phyloP scores from a whole-genome alignment of 768 basidiomycete genomes.

The Xerocomus brunneocitrinus region DNA sequence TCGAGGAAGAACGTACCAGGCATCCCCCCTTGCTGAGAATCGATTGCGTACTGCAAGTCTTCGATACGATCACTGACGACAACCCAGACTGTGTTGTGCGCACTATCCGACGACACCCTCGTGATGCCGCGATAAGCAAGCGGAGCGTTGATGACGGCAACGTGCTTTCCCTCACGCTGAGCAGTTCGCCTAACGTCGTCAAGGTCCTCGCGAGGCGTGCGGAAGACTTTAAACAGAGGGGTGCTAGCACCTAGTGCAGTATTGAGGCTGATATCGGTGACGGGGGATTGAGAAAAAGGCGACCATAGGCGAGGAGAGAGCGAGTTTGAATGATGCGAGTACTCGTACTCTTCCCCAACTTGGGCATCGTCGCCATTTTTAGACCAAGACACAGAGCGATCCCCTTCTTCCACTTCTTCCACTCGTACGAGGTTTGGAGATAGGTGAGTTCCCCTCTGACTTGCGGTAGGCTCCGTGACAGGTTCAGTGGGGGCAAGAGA shows the following conservation, averaged over 20 bases:
- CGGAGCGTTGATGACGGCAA: constrained; percentile 27
- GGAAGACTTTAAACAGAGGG: constrained; percentile 32
- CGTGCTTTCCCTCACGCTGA: constrained; percentile 29
- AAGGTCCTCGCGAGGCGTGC: constrained; percentile 28
- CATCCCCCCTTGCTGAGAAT: constrained; percentile 30
- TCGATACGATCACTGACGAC: constrained; percentile 30
- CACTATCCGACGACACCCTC: constrained; percentile 16
- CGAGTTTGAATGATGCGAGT: constrained; percentile 17
- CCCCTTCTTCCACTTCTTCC: constrained; percentile 10
- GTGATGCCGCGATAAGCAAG: constrained; percentile 21
- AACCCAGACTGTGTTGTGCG: constrained; percentile 27
- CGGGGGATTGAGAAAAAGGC: constrained; percentile 22
- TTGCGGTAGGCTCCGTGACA: constrained; percentile 17
- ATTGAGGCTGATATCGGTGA: constrained; percentile 23
- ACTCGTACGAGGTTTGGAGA: constrained; percentile 5
- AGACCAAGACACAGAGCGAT: constrained; percentile 7
- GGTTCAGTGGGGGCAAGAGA: constrained; percentile 32
- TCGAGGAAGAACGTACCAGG: constrained; percentile 28
- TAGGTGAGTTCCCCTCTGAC: constrained; percentile 1
- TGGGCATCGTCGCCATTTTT: constrained; percentile 1
- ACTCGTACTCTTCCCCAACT: constrained; percentile 8
- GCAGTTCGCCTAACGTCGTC: constrained; percentile 23
- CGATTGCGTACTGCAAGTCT: constrained; percentile 30
- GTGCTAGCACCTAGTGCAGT: constrained; percentile 28
- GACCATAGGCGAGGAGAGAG: constrained; percentile 25